A percentile compares a stretch with the other conserved stretches of the same genome.
Evolutionary conservation across 2,329 filamentous ascomycete genomes (phyloP).

Genomic region (Neopestalotiopsis sp.): DNA sequence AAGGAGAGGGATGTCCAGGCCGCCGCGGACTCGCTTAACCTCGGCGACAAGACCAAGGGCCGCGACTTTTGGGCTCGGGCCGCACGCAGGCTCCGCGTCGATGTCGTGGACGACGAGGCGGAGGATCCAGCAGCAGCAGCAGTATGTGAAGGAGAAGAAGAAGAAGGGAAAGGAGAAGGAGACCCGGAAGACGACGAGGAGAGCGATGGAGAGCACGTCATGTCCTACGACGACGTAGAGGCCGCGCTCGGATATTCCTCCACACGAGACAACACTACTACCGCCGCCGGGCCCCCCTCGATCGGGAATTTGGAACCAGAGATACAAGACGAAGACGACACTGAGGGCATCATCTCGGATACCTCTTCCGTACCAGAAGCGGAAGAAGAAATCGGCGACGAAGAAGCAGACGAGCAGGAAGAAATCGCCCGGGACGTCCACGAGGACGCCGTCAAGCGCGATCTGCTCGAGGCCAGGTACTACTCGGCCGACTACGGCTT

Average conservation of each 20-base stretch:
- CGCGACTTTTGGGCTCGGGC: slow-evolving; percentile 52
- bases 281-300: neutral
- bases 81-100: slow-evolving; percentile 55
- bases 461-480: slow-evolving; percentile 31
- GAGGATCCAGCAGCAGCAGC: slow-evolving; percentile 6
- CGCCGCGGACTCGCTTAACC: slow-evolving; percentile 52
- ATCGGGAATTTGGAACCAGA: neutral
- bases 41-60: slow-evolving; percentile 40
- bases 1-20: slow-evolving; percentile 53
- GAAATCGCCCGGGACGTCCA: slow-evolving; percentile 9
- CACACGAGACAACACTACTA: neutral
- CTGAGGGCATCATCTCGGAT: neutral
- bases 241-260: slow-evolving; percentile 36
- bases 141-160: too few species aligned
- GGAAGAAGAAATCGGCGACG: slow-evolving; percentile 1
- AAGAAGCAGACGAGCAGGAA: slow-evolving; percentile 13
- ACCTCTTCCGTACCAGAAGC: slow-evolving; percentile 8
- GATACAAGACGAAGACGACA: slow-evolving; percentile 11
- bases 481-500: slow-evolving; percentile 26
- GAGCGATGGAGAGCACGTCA: slow-evolving; percentile 31
- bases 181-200: slow-evolving; percentile 11
- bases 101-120: slow-evolving; percentile 41
- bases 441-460: slow-evolving; percentile 19
- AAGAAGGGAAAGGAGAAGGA: neutral
- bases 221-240: slow-evolving; percentile 54